Conservation (phyloP, 352 stramenopile species). For the Phytophthora nicotianae region DNA sequence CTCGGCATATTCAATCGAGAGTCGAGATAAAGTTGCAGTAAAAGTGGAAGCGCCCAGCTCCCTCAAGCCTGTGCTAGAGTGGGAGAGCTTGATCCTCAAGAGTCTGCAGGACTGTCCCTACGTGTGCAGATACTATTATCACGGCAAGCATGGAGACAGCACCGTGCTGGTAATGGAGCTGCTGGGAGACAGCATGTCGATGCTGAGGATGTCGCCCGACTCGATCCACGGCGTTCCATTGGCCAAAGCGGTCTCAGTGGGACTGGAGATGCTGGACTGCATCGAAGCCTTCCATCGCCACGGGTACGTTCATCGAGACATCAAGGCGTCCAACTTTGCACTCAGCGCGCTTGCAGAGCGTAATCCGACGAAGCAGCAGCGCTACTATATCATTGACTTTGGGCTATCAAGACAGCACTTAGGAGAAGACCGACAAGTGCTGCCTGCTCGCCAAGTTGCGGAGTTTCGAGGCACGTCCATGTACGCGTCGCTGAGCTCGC, state of each 20-base stretch:
- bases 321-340: conserved; percentile 91
- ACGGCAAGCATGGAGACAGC: conserved; percentile 86
- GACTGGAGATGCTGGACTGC: conserved; percentile 87
- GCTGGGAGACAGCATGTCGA: conserved; percentile 88
- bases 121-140: conserved; percentile 86
- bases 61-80: conserved; percentile 89
- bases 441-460: conserved; percentile 61
- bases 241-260: conserved; percentile 71
- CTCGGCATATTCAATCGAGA: conserved; percentile 79
- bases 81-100: conserved; percentile 89
- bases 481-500: conserved; percentile 89
- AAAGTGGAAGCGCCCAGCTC: conserved; percentile 88
- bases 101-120: conserved; percentile 83
- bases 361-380: conserved; percentile 51
- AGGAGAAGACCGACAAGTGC: conserved; percentile 61
- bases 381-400: conserved; percentile 88
- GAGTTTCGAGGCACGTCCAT: conserved; percentile 90
- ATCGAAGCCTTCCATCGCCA: conserved; percentile 88
- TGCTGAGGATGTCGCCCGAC: conserved; percentile 81
- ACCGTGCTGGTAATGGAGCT: conserved; percentile 91
- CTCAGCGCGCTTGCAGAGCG: conserved; percentile 47
- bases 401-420: conserved; percentile 82
- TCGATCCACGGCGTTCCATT: conserved; percentile 81
- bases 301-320: conserved; percentile 89
- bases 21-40: conserved; percentile 77